phyloP scores from a whole-genome alignment of 805 yeast species.

The Hanseniaspora lindneri region DNA sequence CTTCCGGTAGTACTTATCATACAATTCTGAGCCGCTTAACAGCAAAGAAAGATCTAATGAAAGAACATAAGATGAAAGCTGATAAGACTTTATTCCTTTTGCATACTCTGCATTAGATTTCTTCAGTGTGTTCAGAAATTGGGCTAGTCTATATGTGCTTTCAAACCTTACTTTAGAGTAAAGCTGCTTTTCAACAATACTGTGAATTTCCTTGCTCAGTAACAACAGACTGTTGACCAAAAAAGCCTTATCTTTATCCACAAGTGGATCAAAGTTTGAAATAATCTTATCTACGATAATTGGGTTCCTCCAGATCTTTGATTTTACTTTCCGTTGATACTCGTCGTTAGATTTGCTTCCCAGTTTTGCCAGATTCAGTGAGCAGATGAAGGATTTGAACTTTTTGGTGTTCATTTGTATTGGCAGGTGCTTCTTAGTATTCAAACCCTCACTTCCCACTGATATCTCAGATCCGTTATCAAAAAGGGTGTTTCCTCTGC shows the following conservation, averaged over 20 bases:
- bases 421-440: no score
- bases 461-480: no score
- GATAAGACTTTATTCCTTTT: slow-evolving; percentile 30
- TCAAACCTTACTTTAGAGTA: slow-evolving; percentile 46
- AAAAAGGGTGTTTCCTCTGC: no score
- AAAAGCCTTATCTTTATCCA: slow-evolving; percentile 26
- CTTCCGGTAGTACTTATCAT: slow-evolving; percentile 7
- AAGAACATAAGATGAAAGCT: slow-evolving; percentile 46
- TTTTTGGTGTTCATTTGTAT: neutral
- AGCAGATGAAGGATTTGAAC: slow-evolving; percentile 4
- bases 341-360: neutral
- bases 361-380: neutral
- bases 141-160: slow-evolving; percentile 70
- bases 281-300: neutral
- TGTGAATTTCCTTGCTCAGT: slow-evolving; percentile 41
- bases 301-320: neutral
- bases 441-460: no score
- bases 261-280: neutral
- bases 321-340: neutral
- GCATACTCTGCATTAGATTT: neutral
- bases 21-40: slow-evolving; percentile 29
- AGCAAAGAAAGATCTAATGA: slow-evolving; percentile 46
- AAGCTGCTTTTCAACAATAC: slow-evolving; percentile 41
- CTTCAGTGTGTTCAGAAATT: slow-evolving; percentile 59
- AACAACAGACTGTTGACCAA: slow-evolving; percentile 36